Conservation (phyloP, 2,329 filamentous ascomycete species). For the Lasiodiplodia sp. region DNA sequence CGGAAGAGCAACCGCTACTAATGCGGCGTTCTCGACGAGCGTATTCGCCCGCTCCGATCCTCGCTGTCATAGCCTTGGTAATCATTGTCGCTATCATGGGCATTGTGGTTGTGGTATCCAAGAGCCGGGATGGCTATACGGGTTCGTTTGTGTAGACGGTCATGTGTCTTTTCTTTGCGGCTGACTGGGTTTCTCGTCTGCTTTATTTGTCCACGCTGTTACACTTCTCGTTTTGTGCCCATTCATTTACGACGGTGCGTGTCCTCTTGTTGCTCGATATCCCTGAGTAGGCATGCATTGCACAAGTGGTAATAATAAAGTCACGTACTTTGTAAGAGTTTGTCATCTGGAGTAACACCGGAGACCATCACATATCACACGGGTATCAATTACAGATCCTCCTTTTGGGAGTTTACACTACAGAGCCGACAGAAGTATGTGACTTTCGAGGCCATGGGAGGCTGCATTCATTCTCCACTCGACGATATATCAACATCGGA, state of each 20-base stretch:
- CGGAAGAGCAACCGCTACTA: constrained; percentile 13
- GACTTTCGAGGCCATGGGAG: too few relatives aligned
- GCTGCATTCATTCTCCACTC: too few relatives aligned
- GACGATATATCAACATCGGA: too few relatives aligned
- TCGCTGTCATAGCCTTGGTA: constrained; percentile 1
- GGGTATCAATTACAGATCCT: too few relatives aligned
- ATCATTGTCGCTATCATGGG: neutral
- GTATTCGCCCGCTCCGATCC: constrained; percentile 3
- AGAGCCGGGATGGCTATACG: constrained; percentile 7
- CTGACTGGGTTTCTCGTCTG: too few relatives aligned
- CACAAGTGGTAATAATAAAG: neutral
- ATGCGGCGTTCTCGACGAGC: neutral
- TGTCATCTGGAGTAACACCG: neutral
- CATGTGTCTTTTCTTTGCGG: neutral
- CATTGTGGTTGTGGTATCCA: neutral
- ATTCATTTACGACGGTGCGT: neutral
- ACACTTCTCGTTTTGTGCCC: neutral
- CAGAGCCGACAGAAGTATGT: too few relatives aligned
- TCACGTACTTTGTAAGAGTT: neutral
- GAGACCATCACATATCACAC: too few relatives aligned
- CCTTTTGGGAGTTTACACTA: too few relatives aligned
- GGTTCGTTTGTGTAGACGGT: neutral
- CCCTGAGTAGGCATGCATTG: neutral
- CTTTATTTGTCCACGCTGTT: too few relatives aligned
- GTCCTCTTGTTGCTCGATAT: neutral